Conservation (phyloP, 2,329 filamentous ascomycete genomes). For the Dryadomyces quercivorus region DNA sequence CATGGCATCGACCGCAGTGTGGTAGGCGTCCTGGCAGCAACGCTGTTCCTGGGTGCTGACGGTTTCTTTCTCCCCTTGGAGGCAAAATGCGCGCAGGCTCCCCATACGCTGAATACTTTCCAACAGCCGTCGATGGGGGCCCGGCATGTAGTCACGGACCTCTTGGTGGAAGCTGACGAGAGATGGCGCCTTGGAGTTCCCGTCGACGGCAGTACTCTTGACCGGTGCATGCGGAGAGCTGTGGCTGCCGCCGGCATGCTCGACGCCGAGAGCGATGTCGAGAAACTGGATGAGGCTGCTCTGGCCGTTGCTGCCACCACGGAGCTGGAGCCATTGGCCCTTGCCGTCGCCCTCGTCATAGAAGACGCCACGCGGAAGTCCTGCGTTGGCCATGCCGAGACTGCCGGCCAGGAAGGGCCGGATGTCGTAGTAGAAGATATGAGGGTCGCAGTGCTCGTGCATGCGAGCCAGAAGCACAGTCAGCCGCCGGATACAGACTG, state of each 20-base stretch:
- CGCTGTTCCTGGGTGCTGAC: conserved; percentile 24
- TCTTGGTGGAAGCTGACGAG: conserved; percentile 37
- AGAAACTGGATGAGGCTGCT: conserved; percentile 89
- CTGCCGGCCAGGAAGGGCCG: conserved; percentile 81
- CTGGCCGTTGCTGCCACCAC: conserved; percentile 90
- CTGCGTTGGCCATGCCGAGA: conserved; percentile 81
- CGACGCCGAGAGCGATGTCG: conserved; percentile 72
- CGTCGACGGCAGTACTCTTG: not conserved
- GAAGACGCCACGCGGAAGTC: conserved; percentile 69
- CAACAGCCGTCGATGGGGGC: conserved; percentile 68
- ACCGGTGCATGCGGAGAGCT: conserved; percentile 2
- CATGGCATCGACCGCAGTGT: conserved; percentile 63
- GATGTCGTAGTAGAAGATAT: conserved; percentile 81
- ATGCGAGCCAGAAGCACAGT: conserved; percentile 61
- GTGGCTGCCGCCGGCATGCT: conserved; percentile 45
- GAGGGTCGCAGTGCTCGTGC: conserved; percentile 80
- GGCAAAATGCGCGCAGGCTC: conserved; percentile 62
- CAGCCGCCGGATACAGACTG: conserved; percentile 55
- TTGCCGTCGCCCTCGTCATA: conserved; percentile 64
- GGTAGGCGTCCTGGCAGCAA: conserved; percentile 37
- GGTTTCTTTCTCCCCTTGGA: conserved; percentile 28
- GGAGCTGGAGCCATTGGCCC: conserved; percentile 60
- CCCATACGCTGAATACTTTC: conserved; percentile 55
- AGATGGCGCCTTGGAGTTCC: not conserved
- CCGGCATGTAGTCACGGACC: conserved; percentile 86